Base-by-base conservation (phyloP, 1,284 basidiomycete genomes). In the Apiotrichum veenhuisii region DNA sequence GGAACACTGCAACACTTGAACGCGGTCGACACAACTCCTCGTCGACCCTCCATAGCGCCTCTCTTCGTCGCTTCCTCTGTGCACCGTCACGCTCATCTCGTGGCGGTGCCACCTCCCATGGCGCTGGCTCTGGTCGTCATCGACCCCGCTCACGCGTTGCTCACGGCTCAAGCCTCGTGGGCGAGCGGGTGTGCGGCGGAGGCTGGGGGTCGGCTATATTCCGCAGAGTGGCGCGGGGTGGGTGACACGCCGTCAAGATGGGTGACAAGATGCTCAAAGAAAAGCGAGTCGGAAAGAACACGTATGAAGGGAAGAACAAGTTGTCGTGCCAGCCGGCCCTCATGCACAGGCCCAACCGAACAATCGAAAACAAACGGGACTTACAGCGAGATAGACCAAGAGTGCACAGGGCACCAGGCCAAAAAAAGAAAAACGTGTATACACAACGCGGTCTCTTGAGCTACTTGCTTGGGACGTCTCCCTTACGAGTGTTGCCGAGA, bases 121-220 rank as follows among this genome's bases (percentile, higher is more conserved):
- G 52, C 44, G 53, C 20, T 36, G 26, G 43, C 43, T 33, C 56
- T 43, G 51, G 54, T 53, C 51, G 51, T 55, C 52, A 46, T 47
- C 53, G 51, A 62, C 56, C 57, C 60, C 60, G 56, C 60, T 62
- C 60, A 62, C 60, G 60, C 59, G 52, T 26, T 50, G 60, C 60
- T 52, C 60, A 57, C 60, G 60, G 60, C 60, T 62, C 60, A 62
- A 62, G 56, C 60, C 54, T 23, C 18, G 15, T 36, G 45, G 57
- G 60, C 60, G 60, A 62, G 60, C 60, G 60, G 60, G 60, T 57
- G 56, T 55, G 60, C 60, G 40, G 54, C 60, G 60, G 60, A 62
- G 60, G 33, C 60, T 58, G 56, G 56, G 48, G 57, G 57, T 51
- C 56, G 60, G 60, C 56, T 46, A 38, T 36, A 48, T 33, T 37